Base-by-base conservation (phyloP, 2,329 filamentous ascomycete species). In the Fusarium sarcochroum region DNA sequence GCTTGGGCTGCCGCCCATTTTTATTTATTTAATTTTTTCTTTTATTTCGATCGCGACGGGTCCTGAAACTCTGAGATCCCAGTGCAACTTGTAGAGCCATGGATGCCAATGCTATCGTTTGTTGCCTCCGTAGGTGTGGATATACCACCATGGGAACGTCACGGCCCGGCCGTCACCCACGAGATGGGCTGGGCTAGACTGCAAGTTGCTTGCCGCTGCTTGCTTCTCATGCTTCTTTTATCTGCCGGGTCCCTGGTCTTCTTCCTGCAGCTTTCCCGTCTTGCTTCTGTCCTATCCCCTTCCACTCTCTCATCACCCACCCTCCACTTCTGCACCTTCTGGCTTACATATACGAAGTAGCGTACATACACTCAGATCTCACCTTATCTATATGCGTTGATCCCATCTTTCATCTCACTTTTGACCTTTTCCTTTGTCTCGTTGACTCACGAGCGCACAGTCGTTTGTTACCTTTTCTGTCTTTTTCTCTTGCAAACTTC, bases 201-300 rank as follows among this genome's bases (percentile, higher is more conserved):
- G 32, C 57, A 46, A 40, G 49, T 44, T 56, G 63, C 57, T 67
- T 59, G 67, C 57, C 63, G 58, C 58, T 70, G 38, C 20, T 54
- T 52, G 32, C 50, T 63, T 52, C 44, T 69, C 56, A 58, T 48
- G 32, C 35, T 66, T 60, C 61, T 69, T 71, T 58, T 56, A 71
- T 71, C 68, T 70, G 68, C 68, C 68, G 60, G 68, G 48, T 69
- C 63, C 68, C 59, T 70, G 66, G 68, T 57, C 51, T 35, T 63
- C 54, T 64, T 60, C 62, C 46, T 69, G 65, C 65, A 69, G 54
- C 61, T 67, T 61, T 66, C 68, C 65, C 57, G 68, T 58, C 65
- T 41, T 73, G 58, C 54, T 62, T 61, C 52, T 61, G 58, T 61
- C 76, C 68, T 75, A 71, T 72, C 58, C 66, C 58, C 49, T 58